Evolutionary conservation across 108 stramenopile genomes (phyloP).

Genomic region (Cyclostephanos invisitatus): DNA sequence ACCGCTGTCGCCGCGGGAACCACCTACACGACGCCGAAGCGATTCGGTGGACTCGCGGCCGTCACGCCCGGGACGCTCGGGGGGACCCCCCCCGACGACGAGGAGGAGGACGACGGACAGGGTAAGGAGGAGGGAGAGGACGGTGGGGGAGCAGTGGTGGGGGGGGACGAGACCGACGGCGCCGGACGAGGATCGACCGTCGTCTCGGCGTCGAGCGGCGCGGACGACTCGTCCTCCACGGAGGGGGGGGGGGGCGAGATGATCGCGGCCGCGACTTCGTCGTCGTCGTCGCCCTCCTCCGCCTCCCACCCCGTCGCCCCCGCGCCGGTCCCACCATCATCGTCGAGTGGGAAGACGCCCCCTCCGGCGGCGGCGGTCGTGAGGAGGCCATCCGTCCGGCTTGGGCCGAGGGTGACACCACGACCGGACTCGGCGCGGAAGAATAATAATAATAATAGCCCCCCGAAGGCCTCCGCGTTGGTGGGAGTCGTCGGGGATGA

Average conservation of each 20-base stretch:
- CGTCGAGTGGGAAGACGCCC: not conserved
- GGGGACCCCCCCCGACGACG: not conserved
- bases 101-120: not conserved
- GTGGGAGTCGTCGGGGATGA: not conserved
- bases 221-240: not conserved
- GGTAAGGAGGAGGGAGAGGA: not conserved
- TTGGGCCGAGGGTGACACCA: constrained; percentile 20
- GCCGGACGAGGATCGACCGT: not conserved
- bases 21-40: constrained; percentile 37
- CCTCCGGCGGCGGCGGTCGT: not conserved
- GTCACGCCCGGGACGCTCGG: constrained; percentile 35
- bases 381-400: constrained; percentile 10
- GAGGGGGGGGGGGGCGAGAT: not conserved
- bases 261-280: not conserved
- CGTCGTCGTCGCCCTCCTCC: not conserved
- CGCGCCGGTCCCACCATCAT: not conserved
- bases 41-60: constrained; percentile 17
- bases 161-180: not conserved
- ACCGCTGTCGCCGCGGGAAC: not conserved
- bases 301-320: not conserved
- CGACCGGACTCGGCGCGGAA: constrained; percentile 8
- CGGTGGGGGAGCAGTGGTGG: not conserved
- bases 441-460: constrained; percentile 15
- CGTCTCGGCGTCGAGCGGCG: not conserved
- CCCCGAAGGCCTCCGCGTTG: constrained; percentile 11